Evolutionary conservation across 257 asterid genomes (phyloP), one percentile per base, ranked within the genome.

Genomic region (Lantana camara): DNA sequence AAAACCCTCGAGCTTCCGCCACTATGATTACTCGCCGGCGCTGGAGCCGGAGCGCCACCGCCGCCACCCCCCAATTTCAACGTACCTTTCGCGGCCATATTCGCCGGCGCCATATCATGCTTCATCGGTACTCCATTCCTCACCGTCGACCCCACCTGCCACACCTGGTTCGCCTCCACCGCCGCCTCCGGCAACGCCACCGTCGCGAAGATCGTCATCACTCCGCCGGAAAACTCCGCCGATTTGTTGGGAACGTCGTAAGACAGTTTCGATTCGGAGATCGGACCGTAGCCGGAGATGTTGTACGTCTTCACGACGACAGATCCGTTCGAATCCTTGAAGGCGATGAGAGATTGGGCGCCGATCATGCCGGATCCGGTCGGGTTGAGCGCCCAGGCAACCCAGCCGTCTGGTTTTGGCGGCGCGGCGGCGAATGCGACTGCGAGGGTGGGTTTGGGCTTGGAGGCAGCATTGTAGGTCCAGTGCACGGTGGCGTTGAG

Each of bases 321-420:
- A 27, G 73, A 72, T 0, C 91, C 91, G 67, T 60, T 73, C 24
- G 85, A 11, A 29, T 70, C 71, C 14, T 57, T 63, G 73, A 77
- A 88, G 0, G 95, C 95, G 57, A 84, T 16, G 56, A 88, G 69
- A 2, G 93, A 15, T 34, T 88, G 96, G 53, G 96, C 54, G 6
- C 97, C 95, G 3, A 64, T 0, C 97, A 91, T 91, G 44, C 85
- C 93, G 4, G 69, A 4, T 17, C 13, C 71, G 1, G 67, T 75
- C 2, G 95, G 97, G 72, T 88, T 88, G 1, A 91, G 69, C 19
- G 83, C 96, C 95, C 93, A 91, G 0, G 93, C 78, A 20, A 88
- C 68, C 97, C 95, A 90, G n/a, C 96, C 96, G 32, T 64, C 68
- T 41, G 89, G 66, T 24, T 61, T 65, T 7, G 84, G 72, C 9